Percentiles rank a stretch among this genome's conserved stretches.
These are phyloP conservation scores for Psidium guajava DNA, from an alignment of 345 rosid species.

Conservation along the genomic window DNA sequence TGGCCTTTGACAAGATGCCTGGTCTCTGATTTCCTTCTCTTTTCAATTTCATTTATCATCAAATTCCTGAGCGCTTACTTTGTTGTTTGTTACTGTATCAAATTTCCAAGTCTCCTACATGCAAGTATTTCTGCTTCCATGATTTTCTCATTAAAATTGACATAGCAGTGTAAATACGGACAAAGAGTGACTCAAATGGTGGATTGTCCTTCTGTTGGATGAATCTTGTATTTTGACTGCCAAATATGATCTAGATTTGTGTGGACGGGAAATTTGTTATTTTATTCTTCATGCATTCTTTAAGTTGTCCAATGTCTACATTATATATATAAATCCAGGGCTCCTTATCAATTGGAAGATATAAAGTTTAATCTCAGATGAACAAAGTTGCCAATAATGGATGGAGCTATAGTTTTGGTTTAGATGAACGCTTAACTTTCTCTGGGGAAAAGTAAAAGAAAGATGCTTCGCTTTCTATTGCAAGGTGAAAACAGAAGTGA, in stretches of 20 bases:
- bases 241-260: background rate
- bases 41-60: background rate
- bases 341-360: background rate
- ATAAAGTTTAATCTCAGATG: background rate
- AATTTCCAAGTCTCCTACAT: background rate
- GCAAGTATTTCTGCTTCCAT: background rate
- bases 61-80: background rate
- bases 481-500: background rate
- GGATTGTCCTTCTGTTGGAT: background rate
- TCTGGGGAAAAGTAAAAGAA: background rate
- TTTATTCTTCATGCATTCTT: background rate
- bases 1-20: background rate
- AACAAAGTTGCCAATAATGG: background rate
- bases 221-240: background rate
- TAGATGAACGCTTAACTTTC: background rate
- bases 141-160: background rate
- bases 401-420: background rate
- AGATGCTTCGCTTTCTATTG: background rate
- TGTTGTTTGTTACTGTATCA: background rate
- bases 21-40: background rate
- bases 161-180: background rate
- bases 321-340: background rate
- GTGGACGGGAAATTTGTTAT: background rate
- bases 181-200: background rate
- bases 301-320: background rate